Percentiles rank a stretch among this genome's conserved stretches.
phyloP scores from a whole-genome alignment of 129 eudicot genomes.

The Chrysanthemum seticuspe region DNA sequence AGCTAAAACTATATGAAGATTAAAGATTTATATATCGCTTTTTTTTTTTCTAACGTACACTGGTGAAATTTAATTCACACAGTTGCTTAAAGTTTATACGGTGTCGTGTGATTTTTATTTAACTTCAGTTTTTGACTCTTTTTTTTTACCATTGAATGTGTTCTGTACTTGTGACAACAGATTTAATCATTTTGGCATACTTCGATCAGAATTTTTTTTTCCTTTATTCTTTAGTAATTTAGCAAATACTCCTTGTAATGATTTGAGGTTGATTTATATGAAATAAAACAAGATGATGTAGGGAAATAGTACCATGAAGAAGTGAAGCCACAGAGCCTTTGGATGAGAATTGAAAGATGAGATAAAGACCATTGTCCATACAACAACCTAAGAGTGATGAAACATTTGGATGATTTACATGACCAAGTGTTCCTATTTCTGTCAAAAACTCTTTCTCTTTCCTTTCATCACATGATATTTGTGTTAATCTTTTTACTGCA shows the following conservation, averaged over 20 bases:
- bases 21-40: too few relatives aligned
- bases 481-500: constrained; percentile 82
- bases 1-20: too few relatives aligned
- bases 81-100: background rate
- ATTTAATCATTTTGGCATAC: background rate
- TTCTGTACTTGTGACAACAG: background rate
- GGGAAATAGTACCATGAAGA: constrained; percentile 72
- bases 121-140: background rate
- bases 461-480: constrained; percentile 70
- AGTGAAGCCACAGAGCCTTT: constrained; percentile 96
- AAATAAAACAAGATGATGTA: constrained; percentile 3
- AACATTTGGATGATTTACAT: constrained; percentile 88
- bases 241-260: background rate
- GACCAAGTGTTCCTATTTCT: constrained; percentile 94
- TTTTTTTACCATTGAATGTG: constrained; percentile 13
- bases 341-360: constrained; percentile 85
- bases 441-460: constrained; percentile 93
- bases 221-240: background rate
- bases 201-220: background rate
- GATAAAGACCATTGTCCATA: constrained; percentile 90
- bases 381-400: constrained; percentile 91
- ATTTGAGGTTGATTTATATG: background rate
- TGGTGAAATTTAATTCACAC: background rate
- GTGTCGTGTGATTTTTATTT: background rate
- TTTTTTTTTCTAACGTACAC: background rate